A percentile compares a stretch with the other conserved stretches of the same genome.
These are phyloP conservation scores for Clarireedia sp. DNA, from an alignment of 2,329 filamentous ascomycete species.

Conservation along the genomic window DNA sequence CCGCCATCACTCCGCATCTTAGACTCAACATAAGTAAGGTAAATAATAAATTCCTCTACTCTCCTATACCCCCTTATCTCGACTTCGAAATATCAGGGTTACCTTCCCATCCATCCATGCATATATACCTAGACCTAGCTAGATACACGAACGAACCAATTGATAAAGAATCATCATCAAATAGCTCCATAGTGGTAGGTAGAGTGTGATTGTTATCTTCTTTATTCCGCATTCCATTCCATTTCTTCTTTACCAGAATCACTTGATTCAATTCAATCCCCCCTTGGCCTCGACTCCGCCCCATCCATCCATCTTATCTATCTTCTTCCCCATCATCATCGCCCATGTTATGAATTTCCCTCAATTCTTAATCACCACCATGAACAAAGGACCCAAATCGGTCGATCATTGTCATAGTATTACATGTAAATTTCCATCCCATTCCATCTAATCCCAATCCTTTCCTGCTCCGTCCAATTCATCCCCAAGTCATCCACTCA, in stretches of 20 bases:
- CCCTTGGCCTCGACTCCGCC: neutral
- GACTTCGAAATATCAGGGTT: no score
- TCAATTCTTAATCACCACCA: conserved; percentile 3
- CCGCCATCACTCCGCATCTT: no score
- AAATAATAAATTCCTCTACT: no score
- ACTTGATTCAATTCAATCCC: conserved; percentile 8
- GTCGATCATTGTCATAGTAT: conserved; percentile 14
- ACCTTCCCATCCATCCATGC: no score
- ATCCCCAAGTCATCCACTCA: neutral
- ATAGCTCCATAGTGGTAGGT: no score
- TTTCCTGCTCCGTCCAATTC: neutral
- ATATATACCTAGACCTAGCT: no score
- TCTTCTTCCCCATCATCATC: no score
- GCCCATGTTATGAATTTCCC: conserved; percentile 4
- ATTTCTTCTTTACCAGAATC: conserved; percentile 1
- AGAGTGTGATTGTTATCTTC: no score
- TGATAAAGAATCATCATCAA: no score
- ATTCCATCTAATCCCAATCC: neutral
- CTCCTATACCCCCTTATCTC: no score
- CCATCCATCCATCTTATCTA: neutral
- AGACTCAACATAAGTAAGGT: no score
- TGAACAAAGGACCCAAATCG: conserved; percentile 18
- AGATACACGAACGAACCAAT: no score
- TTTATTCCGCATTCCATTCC: neutral
- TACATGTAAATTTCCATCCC: conserved; percentile 10